phyloP scores from a whole-genome alignment of 2,329 filamentous ascomycete genomes.

The Ascocoryne sarcoides region DNA sequence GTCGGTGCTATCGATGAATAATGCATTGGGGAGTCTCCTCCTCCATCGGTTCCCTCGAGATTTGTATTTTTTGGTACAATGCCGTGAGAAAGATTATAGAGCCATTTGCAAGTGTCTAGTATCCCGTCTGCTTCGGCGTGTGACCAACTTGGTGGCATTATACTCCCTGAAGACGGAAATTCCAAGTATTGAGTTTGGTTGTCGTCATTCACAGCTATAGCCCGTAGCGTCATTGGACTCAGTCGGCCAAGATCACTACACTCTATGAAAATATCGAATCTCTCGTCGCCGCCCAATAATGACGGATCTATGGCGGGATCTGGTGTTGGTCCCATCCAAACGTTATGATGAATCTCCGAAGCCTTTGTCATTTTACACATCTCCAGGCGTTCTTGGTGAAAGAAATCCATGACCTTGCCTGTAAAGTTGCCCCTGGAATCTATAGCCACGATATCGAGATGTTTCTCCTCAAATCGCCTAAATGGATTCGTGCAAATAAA shows the following conservation, averaged over 20 bases:
- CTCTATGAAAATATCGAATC: constrained; percentile 80
- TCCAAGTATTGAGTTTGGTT: no score
- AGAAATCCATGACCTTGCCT: constrained; percentile 77
- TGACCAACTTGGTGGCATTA: constrained; percentile 75
- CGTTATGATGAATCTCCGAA: constrained; percentile 80
- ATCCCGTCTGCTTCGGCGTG: constrained; percentile 77
- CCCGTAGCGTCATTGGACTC: constrained; percentile 56
- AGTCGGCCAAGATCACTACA: constrained; percentile 77
- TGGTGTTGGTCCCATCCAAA: constrained; percentile 83
- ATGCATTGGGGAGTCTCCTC: constrained; percentile 49
- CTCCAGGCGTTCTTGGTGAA: constrained; percentile 77
- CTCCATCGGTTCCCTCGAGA: constrained; percentile 30
- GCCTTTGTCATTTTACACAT: constrained; percentile 91
- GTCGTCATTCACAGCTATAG: constrained; percentile 46
- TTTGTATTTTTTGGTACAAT: constrained; percentile 30
- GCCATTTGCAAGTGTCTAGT: constrained; percentile 81
- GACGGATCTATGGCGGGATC: constrained; percentile 44
- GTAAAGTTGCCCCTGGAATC: constrained; percentile 64
- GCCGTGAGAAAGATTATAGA: constrained; percentile 73
- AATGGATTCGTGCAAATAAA: constrained; percentile 65
- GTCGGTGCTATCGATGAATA: constrained; percentile 12
- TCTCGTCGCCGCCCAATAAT: constrained; percentile 40
- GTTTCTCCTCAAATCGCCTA: constrained; percentile 58
- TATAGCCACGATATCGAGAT: constrained; percentile 65
- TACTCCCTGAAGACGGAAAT: constrained; percentile 91